These are phyloP conservation scores for Arachis stenosperma DNA, from an alignment of 306 rosid species.

Conservation along the genomic window DNA sequence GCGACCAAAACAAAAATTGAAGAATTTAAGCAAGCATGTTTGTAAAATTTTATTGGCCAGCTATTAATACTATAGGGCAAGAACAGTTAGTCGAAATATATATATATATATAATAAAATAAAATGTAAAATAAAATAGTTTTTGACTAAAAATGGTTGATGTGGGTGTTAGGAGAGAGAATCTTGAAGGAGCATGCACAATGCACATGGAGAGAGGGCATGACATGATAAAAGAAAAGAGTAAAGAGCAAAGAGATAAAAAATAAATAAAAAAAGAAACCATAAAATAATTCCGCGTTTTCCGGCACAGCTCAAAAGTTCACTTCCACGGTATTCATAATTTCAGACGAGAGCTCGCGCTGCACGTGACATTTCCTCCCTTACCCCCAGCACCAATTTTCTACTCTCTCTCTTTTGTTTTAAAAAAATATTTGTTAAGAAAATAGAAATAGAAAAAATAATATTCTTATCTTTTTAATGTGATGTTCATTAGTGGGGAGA, in stretches of 20 bases:
- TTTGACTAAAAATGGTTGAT: background rate
- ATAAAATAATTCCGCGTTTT: constrained; percentile 40
- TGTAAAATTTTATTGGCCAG: background rate
- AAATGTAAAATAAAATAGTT: too few relatives aligned
- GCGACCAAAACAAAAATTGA: background rate
- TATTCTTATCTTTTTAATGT: too few relatives aligned
- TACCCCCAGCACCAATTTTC: constrained; percentile 42
- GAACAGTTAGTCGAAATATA: background rate
- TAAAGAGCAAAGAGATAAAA: background rate
- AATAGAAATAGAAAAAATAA: too few relatives aligned
- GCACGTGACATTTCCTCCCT: constrained; percentile 66
- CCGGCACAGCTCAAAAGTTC: constrained; percentile 46
- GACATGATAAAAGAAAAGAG: constrained; percentile 33
- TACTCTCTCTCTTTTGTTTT: background rate
- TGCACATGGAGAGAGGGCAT: constrained; percentile 46
- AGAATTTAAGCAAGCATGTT: background rate
- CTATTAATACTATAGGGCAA: background rate
- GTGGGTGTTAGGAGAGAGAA: constrained; percentile 39
- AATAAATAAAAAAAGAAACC: background rate
- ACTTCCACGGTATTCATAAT: background rate
- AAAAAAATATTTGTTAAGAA: too few relatives aligned
- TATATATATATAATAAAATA: background rate
- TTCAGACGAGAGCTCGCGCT: constrained; percentile 30
- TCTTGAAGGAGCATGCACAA: constrained; percentile 42
- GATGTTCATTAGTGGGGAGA: background rate